Base-by-base conservation (phyloP, 208 protist genomes). In the Acanthamoeba triangularis region DNA sequence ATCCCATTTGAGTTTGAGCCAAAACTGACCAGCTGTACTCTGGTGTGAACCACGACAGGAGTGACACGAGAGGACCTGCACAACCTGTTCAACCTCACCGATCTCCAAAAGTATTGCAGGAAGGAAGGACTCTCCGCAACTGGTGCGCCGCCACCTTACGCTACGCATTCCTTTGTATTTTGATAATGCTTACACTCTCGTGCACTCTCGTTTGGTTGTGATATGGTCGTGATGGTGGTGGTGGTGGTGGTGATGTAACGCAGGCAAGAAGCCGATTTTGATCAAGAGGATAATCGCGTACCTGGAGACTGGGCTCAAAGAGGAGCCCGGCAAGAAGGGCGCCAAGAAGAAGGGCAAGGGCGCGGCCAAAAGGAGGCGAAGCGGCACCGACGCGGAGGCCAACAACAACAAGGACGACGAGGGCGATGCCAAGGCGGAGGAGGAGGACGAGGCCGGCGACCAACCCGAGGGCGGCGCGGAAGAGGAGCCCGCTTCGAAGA, bases 61-160 rank as follows among this genome's bases (percentile, higher is more conserved):
- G 74, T 92, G 87, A 92, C 87, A 8, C 54, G 63, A 74, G 61
- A 92, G 87, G 87, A 92, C 28, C 33, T 92, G 23, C 87, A 92
- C 63, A 92, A 92, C 37, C 18, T 76, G 37, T 92, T 76, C 59
- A 92, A 92, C 37, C 61, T 76, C 59, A 76, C 87, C 14, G 61
- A 92, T 47, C 87, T 92, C 41, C 54, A 92, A n/a, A 76, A 92
- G 63, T 92, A 92, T 74, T 92, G 87, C 47, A 92, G 47, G n/a
- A 28, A 92, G 41, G 63, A 92, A 20, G 61, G 47, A 23, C 13
- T 92, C 5, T 76, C 63, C 16, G 10, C 61, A n/a, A 76, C 87
- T 54, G 87, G 87, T 88, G 63, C 41, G 28, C 35, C 6, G 44
- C 28, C 11, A 1, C 30, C 13, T 47, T 13, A 44, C n/a, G 1